Evolutionary conservation across 495 filamentous ascomycete genomes (phyloP).

Genomic region (Hypoxylon perforatum): DNA sequence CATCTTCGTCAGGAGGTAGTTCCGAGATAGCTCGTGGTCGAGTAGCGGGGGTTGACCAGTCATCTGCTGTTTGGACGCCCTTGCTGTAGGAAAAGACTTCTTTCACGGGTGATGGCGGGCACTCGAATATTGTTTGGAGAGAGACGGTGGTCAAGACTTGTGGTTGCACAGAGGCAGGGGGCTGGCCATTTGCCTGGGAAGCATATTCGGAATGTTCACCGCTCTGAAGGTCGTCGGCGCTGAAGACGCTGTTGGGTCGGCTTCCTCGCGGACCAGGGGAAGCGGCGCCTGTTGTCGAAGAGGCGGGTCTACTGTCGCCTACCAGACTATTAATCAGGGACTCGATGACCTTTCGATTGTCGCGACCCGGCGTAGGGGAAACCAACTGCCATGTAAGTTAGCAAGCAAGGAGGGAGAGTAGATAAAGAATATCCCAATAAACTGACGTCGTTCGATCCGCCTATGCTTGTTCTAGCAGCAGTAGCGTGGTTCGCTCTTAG

Average conservation of each 20-base stretch:
- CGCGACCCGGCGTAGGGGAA: conserved; percentile 75
- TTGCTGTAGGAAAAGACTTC: conserved; percentile 96
- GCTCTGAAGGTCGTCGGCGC: conserved; percentile 74
- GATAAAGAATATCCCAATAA: conserved; percentile 12
- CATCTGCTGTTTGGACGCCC: conserved; percentile 84
- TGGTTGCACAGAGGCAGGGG: conserved; percentile 39
- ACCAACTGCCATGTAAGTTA: conserved; percentile 63
- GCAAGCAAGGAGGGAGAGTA: conserved; percentile 41
- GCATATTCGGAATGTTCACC: conserved; percentile 71
- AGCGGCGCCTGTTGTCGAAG: conserved; percentile 72
- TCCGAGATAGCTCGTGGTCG: conserved; percentile 63
- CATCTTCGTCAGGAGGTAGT: conserved; percentile 66
- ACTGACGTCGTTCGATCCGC: conserved; percentile 61
- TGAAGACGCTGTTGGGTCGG: conserved; percentile 85
- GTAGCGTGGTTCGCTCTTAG: conserved; percentile 76
- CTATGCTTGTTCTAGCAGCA: conserved; percentile 69
- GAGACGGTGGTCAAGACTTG: conserved; percentile 70
- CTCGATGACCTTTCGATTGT: conserved; percentile 84
- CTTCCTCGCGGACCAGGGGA: conserved; percentile 76
- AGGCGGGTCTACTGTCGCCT: conserved; percentile 78
- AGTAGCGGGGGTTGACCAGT: conserved; percentile 65
- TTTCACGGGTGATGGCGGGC: conserved; percentile 74
- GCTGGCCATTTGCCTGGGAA: conserved; percentile 51
- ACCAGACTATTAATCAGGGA: conserved; percentile 81
- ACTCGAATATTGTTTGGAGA: conserved; percentile 79